phyloP scores from a whole-genome alignment of 2,329 filamentous ascomycete genomes.

The Emmonsia crescens region DNA sequence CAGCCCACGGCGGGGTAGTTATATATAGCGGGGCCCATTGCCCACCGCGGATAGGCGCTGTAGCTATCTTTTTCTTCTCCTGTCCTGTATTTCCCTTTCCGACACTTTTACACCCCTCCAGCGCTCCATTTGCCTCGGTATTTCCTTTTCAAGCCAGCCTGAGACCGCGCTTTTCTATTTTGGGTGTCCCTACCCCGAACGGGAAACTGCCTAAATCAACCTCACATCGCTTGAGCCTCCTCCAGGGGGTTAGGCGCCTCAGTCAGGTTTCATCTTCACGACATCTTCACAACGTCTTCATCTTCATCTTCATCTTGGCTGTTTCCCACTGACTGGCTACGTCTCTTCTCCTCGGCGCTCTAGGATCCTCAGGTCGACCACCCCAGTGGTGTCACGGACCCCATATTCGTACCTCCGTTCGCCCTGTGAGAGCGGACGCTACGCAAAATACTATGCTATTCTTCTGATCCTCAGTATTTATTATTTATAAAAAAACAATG shows the following conservation, averaged over 20 bases:
- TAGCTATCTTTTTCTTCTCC: no score
- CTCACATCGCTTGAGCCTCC: background rate
- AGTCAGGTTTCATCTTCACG: background rate
- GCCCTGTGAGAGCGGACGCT: background rate
- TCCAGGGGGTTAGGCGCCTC: background rate
- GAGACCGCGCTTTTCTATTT: background rate
- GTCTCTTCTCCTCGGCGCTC: background rate
- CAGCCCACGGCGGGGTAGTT: no score
- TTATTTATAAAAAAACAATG: background rate
- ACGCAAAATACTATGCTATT: background rate
- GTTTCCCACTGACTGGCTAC: no score
- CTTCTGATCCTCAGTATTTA: background rate
- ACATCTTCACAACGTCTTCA: background rate
- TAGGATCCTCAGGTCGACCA: background rate
- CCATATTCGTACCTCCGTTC: background rate
- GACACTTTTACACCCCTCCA: background rate
- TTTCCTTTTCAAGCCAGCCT: background rate
- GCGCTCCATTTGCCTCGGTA: background rate
- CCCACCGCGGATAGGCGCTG: no score
- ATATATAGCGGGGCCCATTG: no score
- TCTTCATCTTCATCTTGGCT: background rate
- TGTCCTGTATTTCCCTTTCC: no score
- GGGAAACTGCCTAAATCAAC: conserved; percentile 2
- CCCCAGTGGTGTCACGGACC: background rate
- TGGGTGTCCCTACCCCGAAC: background rate